Evolutionary conservation across 768 basidiomycete genomes (phyloP).

Genomic region (Hysterangium stoloniferum): DNA sequence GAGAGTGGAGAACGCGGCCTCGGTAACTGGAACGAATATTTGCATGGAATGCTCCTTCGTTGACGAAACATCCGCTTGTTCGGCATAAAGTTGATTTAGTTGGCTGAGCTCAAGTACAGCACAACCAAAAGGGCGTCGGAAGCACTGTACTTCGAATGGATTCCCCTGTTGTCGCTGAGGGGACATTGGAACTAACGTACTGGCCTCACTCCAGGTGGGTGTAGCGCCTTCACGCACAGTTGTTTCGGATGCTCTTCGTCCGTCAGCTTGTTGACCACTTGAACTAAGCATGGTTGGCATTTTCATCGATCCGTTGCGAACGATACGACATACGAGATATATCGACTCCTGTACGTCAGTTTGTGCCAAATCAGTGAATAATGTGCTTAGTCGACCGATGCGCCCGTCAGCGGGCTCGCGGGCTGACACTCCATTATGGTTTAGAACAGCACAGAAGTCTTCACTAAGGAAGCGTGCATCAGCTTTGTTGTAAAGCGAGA

Average conservation of each 20-base stretch:
- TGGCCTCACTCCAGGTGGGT: not conserved
- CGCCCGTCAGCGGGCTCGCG: conserved; percentile 54
- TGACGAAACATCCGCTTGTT: conserved; percentile 54
- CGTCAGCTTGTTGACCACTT: conserved; percentile 7
- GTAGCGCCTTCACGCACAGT: not conserved
- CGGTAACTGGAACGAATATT: conserved; percentile 77
- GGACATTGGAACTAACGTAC: not conserved
- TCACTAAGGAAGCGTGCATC: conserved; percentile 87
- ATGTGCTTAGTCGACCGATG: conserved; percentile 58
- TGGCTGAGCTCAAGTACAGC: conserved; percentile 84
- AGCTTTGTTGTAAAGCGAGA: conserved; percentile 84
- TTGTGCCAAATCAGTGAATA: conserved; percentile 84
- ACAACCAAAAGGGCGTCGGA: conserved; percentile 91
- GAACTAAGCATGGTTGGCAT: conserved; percentile 51
- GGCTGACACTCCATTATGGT: conserved; percentile 85
- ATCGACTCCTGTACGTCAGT: conserved; percentile 82
- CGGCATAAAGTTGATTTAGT: conserved; percentile 56
- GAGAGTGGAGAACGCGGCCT: conserved; percentile 83
- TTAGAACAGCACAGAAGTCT: conserved; percentile 83
- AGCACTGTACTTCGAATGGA: conserved; percentile 26
- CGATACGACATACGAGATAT: conserved; percentile 84
- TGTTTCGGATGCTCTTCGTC: conserved; percentile 8
- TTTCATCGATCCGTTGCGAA: conserved; percentile 82
- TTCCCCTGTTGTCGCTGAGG: conserved; percentile 9
- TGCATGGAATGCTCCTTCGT: conserved; percentile 79